Conservation (phyloP, 129 eudicot genomes). For the Artemisia annua region DNA sequence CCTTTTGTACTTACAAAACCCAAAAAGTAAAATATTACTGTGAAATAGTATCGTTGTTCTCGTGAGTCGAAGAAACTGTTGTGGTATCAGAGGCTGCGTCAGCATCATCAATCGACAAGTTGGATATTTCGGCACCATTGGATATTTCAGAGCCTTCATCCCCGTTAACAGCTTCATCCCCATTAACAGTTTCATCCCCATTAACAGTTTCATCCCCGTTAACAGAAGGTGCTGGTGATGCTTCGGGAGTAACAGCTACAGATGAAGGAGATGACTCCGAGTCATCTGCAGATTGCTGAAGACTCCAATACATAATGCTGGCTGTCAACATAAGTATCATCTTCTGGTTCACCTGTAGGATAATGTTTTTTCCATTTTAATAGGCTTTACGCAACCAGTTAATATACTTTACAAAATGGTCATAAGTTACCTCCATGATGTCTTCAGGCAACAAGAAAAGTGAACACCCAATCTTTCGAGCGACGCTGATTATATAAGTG, state of each 20-base stretch:
- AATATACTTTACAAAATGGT: neutral
- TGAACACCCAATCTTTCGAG: slow-evolving; percentile 95
- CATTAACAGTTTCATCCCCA: too few relatives aligned
- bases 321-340: slow-evolving; percentile 91
- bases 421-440: slow-evolving; percentile 75
- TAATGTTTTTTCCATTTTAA: neutral
- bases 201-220: slow-evolving; percentile 30
- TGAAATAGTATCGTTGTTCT: slow-evolving; percentile 32
- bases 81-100: slow-evolving; percentile 56
- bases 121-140: slow-evolving; percentile 42
- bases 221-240: slow-evolving; percentile 55
- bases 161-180: slow-evolving; percentile 39
- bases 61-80: slow-evolving; percentile 46
- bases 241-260: slow-evolving; percentile 39
- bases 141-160: slow-evolving; percentile 42
- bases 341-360: slow-evolving; percentile 79
- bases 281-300: slow-evolving; percentile 65
- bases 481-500: slow-evolving; percentile 92
- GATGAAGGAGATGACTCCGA: slow-evolving; percentile 52
- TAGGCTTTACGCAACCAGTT: neutral
- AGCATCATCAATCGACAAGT: slow-evolving; percentile 52
- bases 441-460: slow-evolving; percentile 94
- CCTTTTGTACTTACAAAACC: slow-evolving; percentile 31
- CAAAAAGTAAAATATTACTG: slow-evolving; percentile 21
- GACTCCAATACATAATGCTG: slow-evolving; percentile 97